Evolutionary conservation across 2,329 filamentous ascomycete species (phyloP).

Genomic region (Scopulariopsis brevicaulis): DNA sequence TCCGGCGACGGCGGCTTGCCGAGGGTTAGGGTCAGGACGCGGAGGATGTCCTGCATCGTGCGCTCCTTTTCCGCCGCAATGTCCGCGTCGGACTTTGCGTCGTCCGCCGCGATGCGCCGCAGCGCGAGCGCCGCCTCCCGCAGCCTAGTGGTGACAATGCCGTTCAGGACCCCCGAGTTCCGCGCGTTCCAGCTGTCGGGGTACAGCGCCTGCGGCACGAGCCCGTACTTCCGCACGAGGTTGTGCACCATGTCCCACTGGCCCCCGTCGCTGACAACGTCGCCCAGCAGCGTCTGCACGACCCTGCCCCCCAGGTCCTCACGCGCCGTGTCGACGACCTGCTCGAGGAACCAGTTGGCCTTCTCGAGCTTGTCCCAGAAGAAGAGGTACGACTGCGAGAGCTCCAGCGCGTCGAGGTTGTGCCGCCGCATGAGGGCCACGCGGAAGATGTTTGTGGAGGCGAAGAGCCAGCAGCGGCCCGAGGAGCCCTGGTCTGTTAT

Average conservation of each 20-base stretch:
- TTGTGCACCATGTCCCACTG: slow-evolving; percentile 93
- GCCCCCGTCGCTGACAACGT: slow-evolving; percentile 68
- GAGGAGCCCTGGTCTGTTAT: slow-evolving; percentile 77
- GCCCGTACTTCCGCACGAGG: slow-evolving; percentile 74
- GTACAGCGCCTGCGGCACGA: slow-evolving; percentile 74
- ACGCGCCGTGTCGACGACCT: slow-evolving; percentile 61
- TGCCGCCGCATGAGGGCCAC: slow-evolving; percentile 81
- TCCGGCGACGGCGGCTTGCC: slow-evolving; percentile 64
- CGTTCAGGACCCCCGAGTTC: slow-evolving; percentile 59
- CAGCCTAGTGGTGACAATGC: slow-evolving; percentile 70
- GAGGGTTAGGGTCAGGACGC: slow-evolving; percentile 71
- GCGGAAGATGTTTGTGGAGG: slow-evolving; percentile 82
- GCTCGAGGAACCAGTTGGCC: slow-evolving; percentile 79
- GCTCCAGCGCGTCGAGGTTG: slow-evolving; percentile 64
- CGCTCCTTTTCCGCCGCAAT: slow-evolving; percentile 48
- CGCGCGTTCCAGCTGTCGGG: slow-evolving; percentile 73
- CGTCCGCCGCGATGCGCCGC: slow-evolving; percentile 34
- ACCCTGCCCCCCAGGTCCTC: slow-evolving; percentile 63
- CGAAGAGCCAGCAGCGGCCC: slow-evolving; percentile 86
- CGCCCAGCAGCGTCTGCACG: slow-evolving; percentile 55
- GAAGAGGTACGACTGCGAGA: slow-evolving; percentile 82
- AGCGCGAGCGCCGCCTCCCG: slow-evolving; percentile 73
- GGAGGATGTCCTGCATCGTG: slow-evolving; percentile 72
- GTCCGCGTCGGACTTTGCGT: slow-evolving; percentile 20
- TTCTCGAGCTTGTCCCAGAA: slow-evolving; percentile 95